Evolutionary conservation across 345 rosid genomes (phyloP), one percentile per base, ranked within the genome.

Genomic region (Nasturtium officinale): DNA sequence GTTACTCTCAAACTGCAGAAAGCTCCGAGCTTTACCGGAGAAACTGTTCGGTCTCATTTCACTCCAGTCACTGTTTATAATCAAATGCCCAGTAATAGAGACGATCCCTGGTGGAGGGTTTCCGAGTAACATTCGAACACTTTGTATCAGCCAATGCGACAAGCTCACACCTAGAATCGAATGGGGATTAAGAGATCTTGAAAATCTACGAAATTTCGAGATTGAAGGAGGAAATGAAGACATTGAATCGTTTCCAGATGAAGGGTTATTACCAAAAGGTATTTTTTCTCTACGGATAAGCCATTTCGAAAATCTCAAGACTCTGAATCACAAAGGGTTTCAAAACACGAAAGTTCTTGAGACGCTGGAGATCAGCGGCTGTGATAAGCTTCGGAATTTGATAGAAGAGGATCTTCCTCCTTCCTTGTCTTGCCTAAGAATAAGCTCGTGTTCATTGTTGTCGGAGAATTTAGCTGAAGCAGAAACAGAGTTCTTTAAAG

Each of bases 161-260:
- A 79, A 79, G 52, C 76, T 82, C 37, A 79, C 63, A 8, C 83
- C 77, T 2, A 17, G 46, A 7, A 38, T 61, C 45, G 57, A 64
- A 2, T 77, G 83, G 85, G 75, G 78, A 7, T n/a, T 82, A 12
- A 52, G 75, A 17, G 61, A 69, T 38, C 73, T 82, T 9, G 67
- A 74, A 7, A 71, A 78, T 10, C 80, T 79, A 12, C 73, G 54
- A 9, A 67, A 75, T 29, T 52, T 83, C 6, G 80, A 83, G 67
- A 72, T 83, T 20, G 82, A 77, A 59, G 83, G 80, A 51, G 77
- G 76, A 13, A 56, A 66, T 53, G 28, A 28, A 1, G 74, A 68
- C 18, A 21, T 70, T 5, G 80, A 69, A 25, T 80, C 82, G 72
- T 81, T 83, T 69, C 84, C 82, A 1, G 77, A 75, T 0, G 77